phyloP scores from a whole-genome alignment of 129 eudicot species.

The Heracleum sosnowskyi region DNA sequence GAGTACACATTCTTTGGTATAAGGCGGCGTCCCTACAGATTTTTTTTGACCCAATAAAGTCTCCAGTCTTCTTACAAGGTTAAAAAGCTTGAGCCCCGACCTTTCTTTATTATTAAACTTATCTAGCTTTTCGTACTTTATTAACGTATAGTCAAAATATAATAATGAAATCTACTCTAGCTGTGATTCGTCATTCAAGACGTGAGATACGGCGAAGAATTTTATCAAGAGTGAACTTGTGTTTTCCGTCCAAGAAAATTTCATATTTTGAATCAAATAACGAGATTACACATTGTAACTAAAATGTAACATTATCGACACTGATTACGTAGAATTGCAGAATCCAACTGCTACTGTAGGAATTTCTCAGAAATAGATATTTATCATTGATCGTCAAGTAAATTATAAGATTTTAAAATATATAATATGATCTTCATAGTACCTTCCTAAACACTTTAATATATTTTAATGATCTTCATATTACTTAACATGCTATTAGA shows the following conservation, averaged over 20 bases:
- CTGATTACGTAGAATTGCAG: no score
- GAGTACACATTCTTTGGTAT: constrained; percentile 10
- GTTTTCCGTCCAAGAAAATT: not conserved
- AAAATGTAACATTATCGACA: no score
- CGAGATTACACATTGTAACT: no score
- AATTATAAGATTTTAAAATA: no score
- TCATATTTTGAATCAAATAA: no score
- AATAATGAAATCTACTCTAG: not conserved
- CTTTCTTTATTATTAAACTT: not conserved
- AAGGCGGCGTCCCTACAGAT: constrained; percentile 14
- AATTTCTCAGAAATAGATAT: no score
- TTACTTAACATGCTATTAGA: no score
- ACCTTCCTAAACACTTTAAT: no score
- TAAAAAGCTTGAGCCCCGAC: not conserved
- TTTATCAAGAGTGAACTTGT: not conserved
- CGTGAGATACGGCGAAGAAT: not conserved
- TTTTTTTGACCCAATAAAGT: constrained; percentile 3
- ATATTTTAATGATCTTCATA: no score
- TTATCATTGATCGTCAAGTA: no score
- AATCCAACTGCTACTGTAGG: no score
- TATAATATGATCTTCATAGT: no score
- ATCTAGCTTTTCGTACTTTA: not conserved
- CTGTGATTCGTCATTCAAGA: not conserved
- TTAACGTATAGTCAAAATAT: not conserved
- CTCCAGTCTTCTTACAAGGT: constrained; percentile 1